Base-by-base conservation (phyloP, 2,329 filamentous ascomycete genomes). In the Phaeosphaeria sp. region DNA sequence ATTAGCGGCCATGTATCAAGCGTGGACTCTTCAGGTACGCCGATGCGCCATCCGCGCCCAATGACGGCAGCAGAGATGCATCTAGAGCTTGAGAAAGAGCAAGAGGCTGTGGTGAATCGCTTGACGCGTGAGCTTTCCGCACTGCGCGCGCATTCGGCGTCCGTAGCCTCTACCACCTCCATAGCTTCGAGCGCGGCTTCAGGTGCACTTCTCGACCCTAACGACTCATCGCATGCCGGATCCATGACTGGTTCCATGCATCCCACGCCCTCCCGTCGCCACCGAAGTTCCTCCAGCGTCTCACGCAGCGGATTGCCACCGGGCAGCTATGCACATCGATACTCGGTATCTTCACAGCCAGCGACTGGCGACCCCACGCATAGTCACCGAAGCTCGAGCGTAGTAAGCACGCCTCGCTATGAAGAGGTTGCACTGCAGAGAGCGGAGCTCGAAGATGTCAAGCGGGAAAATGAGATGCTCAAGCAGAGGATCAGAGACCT, bases 21-120 rank as follows among this genome's bases (percentile, higher is more conserved):
- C 55, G 70, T 67, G 46, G 68, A 75, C 53, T 61, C 70, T 17
- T 50, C 87, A 55, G 91, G 90, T 0, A 68, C 81, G 13, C 93
- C 94, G 3, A 80, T 96, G 68, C 87, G 94, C 62, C 93, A 97
- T 75, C 93, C 94, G 6, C 86, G 92, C 36, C 93, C 93, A 3
- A 80, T 97, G 75, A 97, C 94, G 0, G 89, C 92, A 1, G 90
- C 92, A 3, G 94, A 98, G 76, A 83, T 98, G 60, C 93, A 97
- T 77, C 83, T 91, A 58, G 88, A 97, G 79, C 83, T 97, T 23
- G 94, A 98, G 78, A 95, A 96, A 77, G 94, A 98, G 74, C 93
- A 98, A 70, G 94, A 98, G 78, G 91, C 93, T 36, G 90, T 97
- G 69, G 93, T 97, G 59, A 98, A 98, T 80, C 92, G 94, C 33